Percentiles rank a stretch among this genome's conserved stretches.
Conservation (phyloP, 1,284 basidiomycete species). For the Boletellus deceptivus region DNA sequence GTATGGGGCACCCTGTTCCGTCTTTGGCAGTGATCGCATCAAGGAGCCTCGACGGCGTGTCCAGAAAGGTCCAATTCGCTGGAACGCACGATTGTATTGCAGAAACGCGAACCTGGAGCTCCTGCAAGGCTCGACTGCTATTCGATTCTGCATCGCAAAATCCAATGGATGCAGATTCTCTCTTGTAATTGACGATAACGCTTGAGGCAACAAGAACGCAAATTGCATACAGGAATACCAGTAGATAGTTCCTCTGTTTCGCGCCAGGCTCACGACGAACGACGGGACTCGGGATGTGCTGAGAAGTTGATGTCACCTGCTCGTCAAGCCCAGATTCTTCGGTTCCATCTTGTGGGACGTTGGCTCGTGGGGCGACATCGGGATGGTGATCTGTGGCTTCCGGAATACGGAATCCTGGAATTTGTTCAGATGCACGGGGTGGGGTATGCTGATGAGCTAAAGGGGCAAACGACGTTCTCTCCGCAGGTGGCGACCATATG, state of each 20-base stretch:
- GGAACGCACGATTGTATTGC: slow-evolving; percentile 60
- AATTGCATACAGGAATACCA: slow-evolving; percentile 41
- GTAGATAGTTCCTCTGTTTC: slow-evolving; percentile 26
- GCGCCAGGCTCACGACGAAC: slow-evolving; percentile 13
- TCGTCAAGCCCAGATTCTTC: slow-evolving; percentile 11
- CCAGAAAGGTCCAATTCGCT: slow-evolving; percentile 48
- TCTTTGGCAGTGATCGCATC: slow-evolving; percentile 34
- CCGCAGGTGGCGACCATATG: slow-evolving; percentile 15
- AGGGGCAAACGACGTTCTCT: slow-evolving; percentile 16
- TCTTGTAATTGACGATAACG: slow-evolving; percentile 54
- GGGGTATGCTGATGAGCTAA: slow-evolving; percentile 14
- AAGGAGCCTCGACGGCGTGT: slow-evolving; percentile 27
- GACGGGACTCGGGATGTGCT: slow-evolving; percentile 37
- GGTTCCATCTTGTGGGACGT: slow-evolving; percentile 15
- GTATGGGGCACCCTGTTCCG: slow-evolving; percentile 49
- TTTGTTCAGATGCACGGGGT: slow-evolving; percentile 7
- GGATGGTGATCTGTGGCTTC: slow-evolving; percentile 13
- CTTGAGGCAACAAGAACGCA: slow-evolving; percentile 40
- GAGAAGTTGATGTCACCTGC: slow-evolving; percentile 34
- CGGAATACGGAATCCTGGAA: slow-evolving; percentile 5
- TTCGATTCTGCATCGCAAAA: slow-evolving; percentile 73
- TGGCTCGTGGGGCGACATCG: slow-evolving; percentile 19
- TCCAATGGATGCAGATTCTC: slow-evolving; percentile 70
- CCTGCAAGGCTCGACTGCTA: slow-evolving; percentile 62
- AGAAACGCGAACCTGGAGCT: slow-evolving; percentile 42